Percentiles rank a stretch among this genome's conserved stretches.
Evolutionary conservation across 371 early-diverging fungal genomes (phyloP).

Genomic region (Actinomortierella wolfii): DNA sequence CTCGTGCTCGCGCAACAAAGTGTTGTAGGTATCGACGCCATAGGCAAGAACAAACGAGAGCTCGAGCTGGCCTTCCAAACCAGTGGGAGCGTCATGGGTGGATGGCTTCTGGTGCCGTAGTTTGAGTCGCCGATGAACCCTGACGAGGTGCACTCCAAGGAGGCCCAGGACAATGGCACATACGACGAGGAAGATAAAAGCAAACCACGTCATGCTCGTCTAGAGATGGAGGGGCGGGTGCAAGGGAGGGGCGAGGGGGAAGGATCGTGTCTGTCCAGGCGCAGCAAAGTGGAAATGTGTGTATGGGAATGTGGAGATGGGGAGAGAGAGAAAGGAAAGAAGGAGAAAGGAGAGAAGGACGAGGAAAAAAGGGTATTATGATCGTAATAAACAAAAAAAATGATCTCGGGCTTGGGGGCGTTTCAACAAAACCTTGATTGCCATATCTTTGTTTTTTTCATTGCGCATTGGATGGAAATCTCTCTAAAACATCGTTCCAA

Average conservation of each 20-base stretch:
- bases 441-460: too few species aligned
- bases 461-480: too few species aligned
- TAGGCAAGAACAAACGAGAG: slow-evolving; percentile 30
- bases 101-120: slow-evolving; percentile 31
- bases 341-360: not conserved
- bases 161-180: not conserved
- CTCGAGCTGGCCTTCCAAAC: slow-evolving; percentile 37
- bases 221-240: not conserved
- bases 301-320: not conserved
- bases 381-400: not conserved
- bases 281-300: not conserved
- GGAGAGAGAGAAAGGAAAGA: slow-evolving; percentile 1
- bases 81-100: slow-evolving; percentile 25
- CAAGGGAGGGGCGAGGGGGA: not conserved
- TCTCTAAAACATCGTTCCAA: too few species aligned
- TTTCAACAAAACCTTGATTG: too few species aligned
- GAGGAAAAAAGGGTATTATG: slow-evolving; percentile 1
- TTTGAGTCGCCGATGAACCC: not conserved
- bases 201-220: slow-evolving; percentile 12
- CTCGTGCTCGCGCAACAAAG: slow-evolving; percentile 25
- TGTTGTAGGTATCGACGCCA: slow-evolving; percentile 37
- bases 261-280: not conserved
- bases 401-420: too few species aligned
- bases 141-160: not conserved
- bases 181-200: slow-evolving; percentile 3